These are phyloP conservation scores for Podospora didyma DNA, from an alignment of 495 filamentous ascomycete species.

Conservation along the genomic window DNA sequence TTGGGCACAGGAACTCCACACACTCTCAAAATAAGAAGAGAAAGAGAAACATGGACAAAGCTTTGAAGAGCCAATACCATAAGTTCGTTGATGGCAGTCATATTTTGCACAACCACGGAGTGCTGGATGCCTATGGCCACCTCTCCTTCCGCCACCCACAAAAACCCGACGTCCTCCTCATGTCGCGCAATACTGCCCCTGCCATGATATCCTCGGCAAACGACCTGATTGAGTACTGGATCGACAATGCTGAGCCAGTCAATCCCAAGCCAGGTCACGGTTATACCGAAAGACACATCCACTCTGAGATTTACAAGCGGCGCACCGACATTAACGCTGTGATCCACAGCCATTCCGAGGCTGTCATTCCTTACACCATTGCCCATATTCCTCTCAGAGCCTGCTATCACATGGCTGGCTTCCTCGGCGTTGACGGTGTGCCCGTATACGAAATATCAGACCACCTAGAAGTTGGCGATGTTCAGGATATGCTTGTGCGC, in stretches of 20 bases:
- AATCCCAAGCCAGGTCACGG: constrained; percentile 26
- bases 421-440: constrained; percentile 26
- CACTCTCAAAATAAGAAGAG: too few species aligned
- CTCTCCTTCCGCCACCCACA: constrained; percentile 45
- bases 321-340: constrained; percentile 39
- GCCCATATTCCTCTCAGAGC: constrained; percentile 36
- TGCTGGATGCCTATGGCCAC: constrained; percentile 53
- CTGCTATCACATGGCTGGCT: constrained; percentile 46
- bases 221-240: constrained; percentile 44
- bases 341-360: constrained; percentile 44
- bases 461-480: constrained; percentile 19
- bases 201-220: constrained; percentile 35
- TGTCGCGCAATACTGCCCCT: constrained; percentile 42
- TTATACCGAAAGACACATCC: constrained; percentile 48
- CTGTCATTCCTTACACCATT: constrained; percentile 45
- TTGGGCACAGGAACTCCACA: too few species aligned
- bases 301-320: constrained; percentile 47
- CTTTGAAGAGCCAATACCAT: neutral
- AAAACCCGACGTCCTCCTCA: constrained; percentile 38
- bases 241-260: constrained; percentile 37
- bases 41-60: too few species aligned
- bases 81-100: constrained; percentile 25
- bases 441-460: constrained; percentile 36
- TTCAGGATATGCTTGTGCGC: constrained; percentile 41
- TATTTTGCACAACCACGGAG: constrained; percentile 33